These are phyloP conservation scores for Globisporangium heterothallicum DNA, from an alignment of 352 stramenopile genomes.

Conservation along the genomic window DNA sequence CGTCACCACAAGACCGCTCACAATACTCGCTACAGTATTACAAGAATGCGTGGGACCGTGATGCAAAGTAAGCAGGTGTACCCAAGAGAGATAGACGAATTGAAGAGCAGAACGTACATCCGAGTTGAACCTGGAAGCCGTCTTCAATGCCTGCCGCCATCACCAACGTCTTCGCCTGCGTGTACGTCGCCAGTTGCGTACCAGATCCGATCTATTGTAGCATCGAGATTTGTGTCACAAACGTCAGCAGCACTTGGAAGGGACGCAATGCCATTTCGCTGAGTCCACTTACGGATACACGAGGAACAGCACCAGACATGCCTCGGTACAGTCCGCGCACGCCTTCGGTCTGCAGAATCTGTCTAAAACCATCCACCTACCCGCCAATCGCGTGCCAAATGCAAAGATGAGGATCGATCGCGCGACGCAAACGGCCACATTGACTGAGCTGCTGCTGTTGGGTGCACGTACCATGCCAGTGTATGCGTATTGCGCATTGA, in stretches of 20 bases:
- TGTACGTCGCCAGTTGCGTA: conserved; percentile 81
- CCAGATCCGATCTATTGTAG: conserved; percentile 70
- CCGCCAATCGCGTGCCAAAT: conserved; percentile 30
- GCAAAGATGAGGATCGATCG: background rate
- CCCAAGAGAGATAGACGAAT: background rate
- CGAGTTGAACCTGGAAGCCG: conserved; percentile 69
- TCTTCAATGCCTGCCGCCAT: conserved; percentile 71
- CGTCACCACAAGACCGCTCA: conserved; percentile 75
- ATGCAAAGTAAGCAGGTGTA: conserved; percentile 1
- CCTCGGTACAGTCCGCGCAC: conserved; percentile 67
- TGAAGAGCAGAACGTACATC: conserved; percentile 38
- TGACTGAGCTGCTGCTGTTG: background rate
- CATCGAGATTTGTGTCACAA: background rate
- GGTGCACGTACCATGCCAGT: conserved; percentile 56
- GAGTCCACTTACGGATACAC: conserved; percentile 52
- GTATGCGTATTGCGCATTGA: conserved; percentile 85
- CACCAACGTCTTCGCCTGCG: conserved; percentile 78
- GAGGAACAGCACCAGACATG: conserved; percentile 64
- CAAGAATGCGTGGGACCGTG: background rate
- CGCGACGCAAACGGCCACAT: background rate
- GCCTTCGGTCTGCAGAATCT: conserved; percentile 73
- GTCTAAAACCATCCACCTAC: conserved; percentile 79
- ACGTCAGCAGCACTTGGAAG: background rate
- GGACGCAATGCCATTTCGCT: background rate
- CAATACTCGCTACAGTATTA: conserved; percentile 48